Evolutionary conservation across 2,329 filamentous ascomycete species (phyloP), one percentile per base, ranked within the genome.

Genomic region (Sarocladiaceae sp.): DNA sequence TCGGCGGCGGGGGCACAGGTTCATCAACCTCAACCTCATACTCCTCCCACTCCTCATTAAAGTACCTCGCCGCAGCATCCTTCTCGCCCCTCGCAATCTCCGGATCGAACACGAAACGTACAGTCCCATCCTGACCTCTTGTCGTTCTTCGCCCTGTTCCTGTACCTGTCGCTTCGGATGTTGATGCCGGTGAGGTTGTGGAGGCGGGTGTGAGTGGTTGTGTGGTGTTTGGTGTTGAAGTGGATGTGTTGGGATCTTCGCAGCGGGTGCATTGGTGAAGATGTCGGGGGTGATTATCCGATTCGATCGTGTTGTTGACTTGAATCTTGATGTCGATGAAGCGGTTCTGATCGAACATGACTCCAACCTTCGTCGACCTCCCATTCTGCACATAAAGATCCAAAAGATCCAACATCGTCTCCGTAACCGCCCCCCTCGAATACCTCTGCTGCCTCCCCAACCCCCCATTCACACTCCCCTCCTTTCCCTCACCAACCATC

Each of bases 331-430:
- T 84, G 57, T 87, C 83, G 63, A 97, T 89, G 65, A 96, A 93
- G 51, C 79, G 80, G 59, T 93, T 86, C 39, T 93, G 76, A 44
- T 86, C 81, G 67, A 90, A 87, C 46, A 80, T 74, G 15, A 80
- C 75, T 6, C 91, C 92, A 18, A 96, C 75, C 49, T 86, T 83
- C 29, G 91, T 96, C 50, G 79, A 76, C 58, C 82, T 80, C 52
- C 83, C 82, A 64, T 95, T 87, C 63, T 96, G 88, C 0, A 90
- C 94, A 68, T 97, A 97, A 2, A 97, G 79, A 63, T 99, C 93
- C 23, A 97, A 79, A 0, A 97, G 77, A 64, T 97, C 94, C 35
- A 97, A 82, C 61, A 96, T 81, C 0, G 90, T 93, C 76, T 97
- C 93, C 72, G 79, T 66, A 25, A 82, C 71, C 55, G 74, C 74